A percentile compares a stretch with the other conserved stretches of the same genome.
Evolutionary conservation across 108 stramenopile species (phyloP).

Genomic region (Cyclotella choctawhatcheeana): DNA sequence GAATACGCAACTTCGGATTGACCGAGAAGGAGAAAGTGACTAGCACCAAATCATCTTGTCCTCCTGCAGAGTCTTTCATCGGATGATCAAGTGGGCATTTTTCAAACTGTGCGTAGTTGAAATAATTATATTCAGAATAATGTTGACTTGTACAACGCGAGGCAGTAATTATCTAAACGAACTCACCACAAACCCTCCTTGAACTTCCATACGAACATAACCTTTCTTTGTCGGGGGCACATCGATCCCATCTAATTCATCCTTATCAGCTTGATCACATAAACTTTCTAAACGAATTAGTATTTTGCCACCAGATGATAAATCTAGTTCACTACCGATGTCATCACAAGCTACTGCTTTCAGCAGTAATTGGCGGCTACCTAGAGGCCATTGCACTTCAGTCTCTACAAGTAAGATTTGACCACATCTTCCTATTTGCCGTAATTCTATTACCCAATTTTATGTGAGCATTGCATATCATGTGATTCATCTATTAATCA

Average conservation of each 20-base stretch:
- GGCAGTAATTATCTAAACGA: too few relatives aligned
- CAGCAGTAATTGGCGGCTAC: slow-evolving; percentile 56
- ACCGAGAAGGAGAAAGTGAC: slow-evolving; percentile 58
- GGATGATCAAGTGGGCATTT: slow-evolving; percentile 78
- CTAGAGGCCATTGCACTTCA: slow-evolving; percentile 73
- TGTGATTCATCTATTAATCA: not conserved
- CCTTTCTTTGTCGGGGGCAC: slow-evolving; percentile 36
- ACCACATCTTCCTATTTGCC: slow-evolving; percentile 55
- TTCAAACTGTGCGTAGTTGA: too few relatives aligned
- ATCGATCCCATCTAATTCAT: slow-evolving; percentile 41
- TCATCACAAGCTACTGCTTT: slow-evolving; percentile 72
- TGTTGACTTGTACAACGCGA: too few relatives aligned
- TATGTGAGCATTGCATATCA: not conserved
- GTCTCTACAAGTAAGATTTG: slow-evolving; percentile 61
- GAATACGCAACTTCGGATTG: slow-evolving; percentile 64
- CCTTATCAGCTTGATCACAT: slow-evolving; percentile 27
- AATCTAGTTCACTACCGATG: slow-evolving; percentile 51
- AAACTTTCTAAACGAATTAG: slow-evolving; percentile 49
- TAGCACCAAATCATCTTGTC: slow-evolving; percentile 57
- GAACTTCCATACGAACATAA: slow-evolving; percentile 59
- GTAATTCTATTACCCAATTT: slow-evolving; percentile 21
- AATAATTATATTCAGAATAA: too few relatives aligned
- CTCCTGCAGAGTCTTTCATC: slow-evolving; percentile 4
- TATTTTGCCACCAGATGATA: slow-evolving; percentile 24
- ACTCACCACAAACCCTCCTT: slow-evolving; percentile 64